phyloP scores from a whole-genome alignment of 805 yeast species.

The Candida xiaguanensis region DNA sequence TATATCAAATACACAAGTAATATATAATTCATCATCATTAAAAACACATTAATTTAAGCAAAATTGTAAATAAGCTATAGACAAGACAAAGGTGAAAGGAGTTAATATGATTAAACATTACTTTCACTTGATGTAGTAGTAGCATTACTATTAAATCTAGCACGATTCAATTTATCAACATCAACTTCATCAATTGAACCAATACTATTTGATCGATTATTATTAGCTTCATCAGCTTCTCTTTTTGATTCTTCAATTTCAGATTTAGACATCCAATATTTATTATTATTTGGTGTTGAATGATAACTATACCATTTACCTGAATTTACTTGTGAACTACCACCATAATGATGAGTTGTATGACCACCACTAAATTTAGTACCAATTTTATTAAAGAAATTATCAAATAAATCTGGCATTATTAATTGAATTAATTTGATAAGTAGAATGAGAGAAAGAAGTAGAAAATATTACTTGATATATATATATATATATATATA shows the following conservation, averaged over 20 bases:
- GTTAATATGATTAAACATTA: not conserved
- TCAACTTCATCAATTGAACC: constrained; percentile 10
- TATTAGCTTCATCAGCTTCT: constrained; percentile 9
- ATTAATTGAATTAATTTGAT: too few relatives aligned
- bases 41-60: not conserved
- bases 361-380: constrained; percentile 33
- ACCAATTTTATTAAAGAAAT: constrained; percentile 30
- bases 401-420: constrained; percentile 37
- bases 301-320: constrained; percentile 37
- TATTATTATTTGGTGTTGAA: constrained; percentile 32
- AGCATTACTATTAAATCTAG: constrained; percentile 17
- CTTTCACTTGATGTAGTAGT: constrained; percentile 9
- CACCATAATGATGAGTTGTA: constrained; percentile 27
- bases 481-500: too few relatives aligned
- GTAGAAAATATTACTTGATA: too few relatives aligned
- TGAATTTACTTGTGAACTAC: constrained; percentile 31
- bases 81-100: too few relatives aligned
- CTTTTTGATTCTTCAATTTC: constrained; percentile 2
- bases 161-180: constrained; percentile 4
- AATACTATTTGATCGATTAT: constrained; percentile 12
- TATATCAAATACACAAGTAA: not conserved
- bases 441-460: too few relatives aligned
- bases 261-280: constrained; percentile 33
- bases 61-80: too few relatives aligned
- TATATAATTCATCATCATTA: not conserved